A percentile compares a stretch with the other conserved stretches of the same genome.
Conservation (phyloP, 192 early-diverging fungal species). For the Coemansia guatemalensis region DNA sequence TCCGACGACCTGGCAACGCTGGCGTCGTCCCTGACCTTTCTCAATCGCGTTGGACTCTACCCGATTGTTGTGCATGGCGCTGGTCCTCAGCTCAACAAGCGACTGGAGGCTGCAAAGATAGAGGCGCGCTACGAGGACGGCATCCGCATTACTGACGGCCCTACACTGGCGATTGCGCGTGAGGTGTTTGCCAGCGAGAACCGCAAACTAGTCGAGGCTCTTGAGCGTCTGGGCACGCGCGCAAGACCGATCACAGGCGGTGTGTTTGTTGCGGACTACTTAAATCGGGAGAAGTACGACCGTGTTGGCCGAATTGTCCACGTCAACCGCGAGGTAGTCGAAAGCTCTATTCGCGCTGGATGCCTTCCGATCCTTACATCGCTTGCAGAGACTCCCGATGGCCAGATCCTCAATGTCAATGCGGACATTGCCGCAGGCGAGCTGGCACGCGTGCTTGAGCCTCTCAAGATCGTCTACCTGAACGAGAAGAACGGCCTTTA, state of each 20-base stretch:
- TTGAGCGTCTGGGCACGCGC: constrained; percentile 92
- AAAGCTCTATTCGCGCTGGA: constrained; percentile 90
- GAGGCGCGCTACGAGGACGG: constrained; percentile 96
- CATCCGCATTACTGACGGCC: constrained; percentile 94
- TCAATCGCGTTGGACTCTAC: constrained; percentile 96
- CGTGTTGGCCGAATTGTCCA: constrained; percentile 87
- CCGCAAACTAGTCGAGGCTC: constrained; percentile 93
- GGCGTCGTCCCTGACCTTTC: constrained; percentile 93
- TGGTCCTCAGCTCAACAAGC: constrained; percentile 92
- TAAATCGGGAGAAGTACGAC: constrained; percentile 94
- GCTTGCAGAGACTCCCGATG: constrained; percentile 91
- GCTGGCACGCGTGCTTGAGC: constrained; percentile 93
- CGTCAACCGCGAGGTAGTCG: constrained; percentile 92
- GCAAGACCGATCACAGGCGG: constrained; percentile 96
- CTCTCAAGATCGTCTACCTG: constrained; percentile 95
- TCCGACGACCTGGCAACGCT: constrained; percentile 94
- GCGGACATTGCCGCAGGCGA: constrained; percentile 98
- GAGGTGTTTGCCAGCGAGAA: constrained; percentile 95
- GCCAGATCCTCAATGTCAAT: constrained; percentile 98
- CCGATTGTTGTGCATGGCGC: constrained; percentile 99
- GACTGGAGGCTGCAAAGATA: constrained; percentile 90
- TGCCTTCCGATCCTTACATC: constrained; percentile 95
- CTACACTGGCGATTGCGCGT: constrained; percentile 91
- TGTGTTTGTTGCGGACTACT: constrained; percentile 94
- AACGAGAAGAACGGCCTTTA: constrained; percentile 98